These are phyloP conservation scores for Colletotrichum sp. DNA, from an alignment of 2,329 filamentous ascomycete species.

Conservation along the genomic window DNA sequence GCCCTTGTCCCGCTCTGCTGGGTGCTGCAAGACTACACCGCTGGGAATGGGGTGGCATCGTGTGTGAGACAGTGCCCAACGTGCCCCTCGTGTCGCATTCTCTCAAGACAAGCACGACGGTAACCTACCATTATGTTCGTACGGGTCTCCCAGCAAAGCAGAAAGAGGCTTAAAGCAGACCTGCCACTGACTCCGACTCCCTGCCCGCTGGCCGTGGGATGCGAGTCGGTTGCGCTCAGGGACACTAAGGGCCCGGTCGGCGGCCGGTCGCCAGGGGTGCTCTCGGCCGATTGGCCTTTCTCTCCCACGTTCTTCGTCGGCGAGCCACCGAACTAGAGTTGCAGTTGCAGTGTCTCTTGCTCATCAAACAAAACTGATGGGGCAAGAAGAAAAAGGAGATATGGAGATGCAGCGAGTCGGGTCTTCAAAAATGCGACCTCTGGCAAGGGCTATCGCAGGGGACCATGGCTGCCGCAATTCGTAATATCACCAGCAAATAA, in stretches of 20 bases:
- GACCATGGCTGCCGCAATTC: background rate
- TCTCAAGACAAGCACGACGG: background rate
- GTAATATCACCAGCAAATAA: background rate
- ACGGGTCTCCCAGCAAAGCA: background rate
- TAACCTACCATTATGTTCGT: background rate
- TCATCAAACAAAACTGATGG: background rate
- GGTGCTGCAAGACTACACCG: background rate
- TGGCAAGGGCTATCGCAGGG: background rate
- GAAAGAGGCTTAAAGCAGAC: background rate
- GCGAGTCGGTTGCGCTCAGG: background rate
- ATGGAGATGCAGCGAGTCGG: background rate
- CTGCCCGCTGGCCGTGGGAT: background rate
- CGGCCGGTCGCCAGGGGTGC: background rate
- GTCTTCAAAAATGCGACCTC: background rate
- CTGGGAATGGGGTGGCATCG: background rate
- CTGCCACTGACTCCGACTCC: background rate
- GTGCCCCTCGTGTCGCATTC: background rate
- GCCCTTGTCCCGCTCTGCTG: background rate
- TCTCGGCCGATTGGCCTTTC: constrained; percentile 13
- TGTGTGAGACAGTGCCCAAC: background rate
- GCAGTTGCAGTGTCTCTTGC: background rate
- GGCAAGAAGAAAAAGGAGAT: background rate
- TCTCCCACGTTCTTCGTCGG: background rate
- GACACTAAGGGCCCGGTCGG: background rate
- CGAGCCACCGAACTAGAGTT: background rate